Conservation (phyloP, 345 rosid species). For the Salix udensis region DNA sequence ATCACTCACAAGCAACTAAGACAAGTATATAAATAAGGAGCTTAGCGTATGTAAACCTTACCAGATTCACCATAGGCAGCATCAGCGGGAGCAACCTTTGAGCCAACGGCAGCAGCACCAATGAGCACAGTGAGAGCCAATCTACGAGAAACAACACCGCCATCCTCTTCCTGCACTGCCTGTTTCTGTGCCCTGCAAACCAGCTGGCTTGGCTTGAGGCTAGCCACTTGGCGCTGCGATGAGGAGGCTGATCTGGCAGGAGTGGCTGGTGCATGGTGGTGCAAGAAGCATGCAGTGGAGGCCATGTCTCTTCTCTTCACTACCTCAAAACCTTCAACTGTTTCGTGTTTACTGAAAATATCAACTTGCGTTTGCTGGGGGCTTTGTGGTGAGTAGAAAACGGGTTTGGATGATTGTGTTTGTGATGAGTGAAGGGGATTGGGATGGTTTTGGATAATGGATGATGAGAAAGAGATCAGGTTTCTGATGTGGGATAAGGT, state of each 20-base stretch:
- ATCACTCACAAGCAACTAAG: neutral
- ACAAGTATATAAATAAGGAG: neutral
- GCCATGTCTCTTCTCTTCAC: constrained; percentile 42
- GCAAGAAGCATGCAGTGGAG: constrained; percentile 62
- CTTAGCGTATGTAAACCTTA: constrained; percentile 3
- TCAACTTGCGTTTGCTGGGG: constrained; percentile 7
- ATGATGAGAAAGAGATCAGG: constrained; percentile 35
- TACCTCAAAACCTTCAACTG: neutral
- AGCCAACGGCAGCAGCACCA: constrained; percentile 75
- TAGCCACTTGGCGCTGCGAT: constrained; percentile 37
- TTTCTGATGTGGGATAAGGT: constrained; percentile 58
- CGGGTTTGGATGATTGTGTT: neutral
- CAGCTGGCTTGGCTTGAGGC: constrained; percentile 45
- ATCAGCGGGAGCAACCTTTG: constrained; percentile 85
- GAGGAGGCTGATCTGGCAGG: constrained; percentile 35
- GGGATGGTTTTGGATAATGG: constrained; percentile 54
- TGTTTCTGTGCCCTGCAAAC: constrained; percentile 73
- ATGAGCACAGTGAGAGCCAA: constrained; percentile 73
- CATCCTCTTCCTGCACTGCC: constrained; percentile 29
- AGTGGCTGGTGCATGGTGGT: constrained; percentile 54
- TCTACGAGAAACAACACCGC: constrained; percentile 56
- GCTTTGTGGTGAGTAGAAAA: neutral
- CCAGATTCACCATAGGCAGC: constrained; percentile 98
- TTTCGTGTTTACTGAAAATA: neutral
- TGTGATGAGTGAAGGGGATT: constrained; percentile 31